Evolutionary conservation across 257 asterid genomes (phyloP), one percentile per base, ranked within the genome.

Genomic region (Cruciata laevipes): DNA sequence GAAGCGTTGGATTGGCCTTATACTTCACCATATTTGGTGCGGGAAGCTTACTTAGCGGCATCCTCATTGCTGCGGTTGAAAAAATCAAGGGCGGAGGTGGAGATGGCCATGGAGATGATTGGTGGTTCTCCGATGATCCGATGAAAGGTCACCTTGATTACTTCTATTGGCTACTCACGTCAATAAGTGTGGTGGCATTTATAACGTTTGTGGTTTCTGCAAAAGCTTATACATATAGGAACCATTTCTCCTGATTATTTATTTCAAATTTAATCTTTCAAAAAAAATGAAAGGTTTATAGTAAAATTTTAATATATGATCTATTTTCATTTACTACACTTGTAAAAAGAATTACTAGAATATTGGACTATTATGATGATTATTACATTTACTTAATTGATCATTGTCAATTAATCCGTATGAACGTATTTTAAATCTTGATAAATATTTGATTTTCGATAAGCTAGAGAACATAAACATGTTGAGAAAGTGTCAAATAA

Each of bases 21-120:
- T 77, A 65, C 21, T 72, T 77, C 20, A 73, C 78, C 25, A 60
- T 77, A 27, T 31, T 63, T 31, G 78, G 81, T 11, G 49, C 70
- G 16, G 77, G 73, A 6, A 69, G 72, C 69, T 69, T 77, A 18
- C 69, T 76, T 1, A 72, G 81, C 42, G 60, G 80, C 24, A 57
- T 70, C 57, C 74, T 76, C 37, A 76, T 76, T 51, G 38, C 76
- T 60, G 42, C 61, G 10, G 61, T 68, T 40, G 70, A n/a, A n/a
- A 42, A 65, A 5, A n/a, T 31, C 61, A 65, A 49, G 7, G 35
- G 55, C 14, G 38, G 63, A 40, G 27, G 66, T 5, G 68, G 67
- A 16, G 66, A 30, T 3, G n/a, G n/a, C n/a, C n/a, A n/a, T n/a
- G 32, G 32, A 56, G 61, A 27, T 0, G 44, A 65, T 66, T 42